Evolutionary conservation across 2,329 filamentous ascomycete species (phyloP).

Genomic region (Elsinoe ampelina): DNA sequence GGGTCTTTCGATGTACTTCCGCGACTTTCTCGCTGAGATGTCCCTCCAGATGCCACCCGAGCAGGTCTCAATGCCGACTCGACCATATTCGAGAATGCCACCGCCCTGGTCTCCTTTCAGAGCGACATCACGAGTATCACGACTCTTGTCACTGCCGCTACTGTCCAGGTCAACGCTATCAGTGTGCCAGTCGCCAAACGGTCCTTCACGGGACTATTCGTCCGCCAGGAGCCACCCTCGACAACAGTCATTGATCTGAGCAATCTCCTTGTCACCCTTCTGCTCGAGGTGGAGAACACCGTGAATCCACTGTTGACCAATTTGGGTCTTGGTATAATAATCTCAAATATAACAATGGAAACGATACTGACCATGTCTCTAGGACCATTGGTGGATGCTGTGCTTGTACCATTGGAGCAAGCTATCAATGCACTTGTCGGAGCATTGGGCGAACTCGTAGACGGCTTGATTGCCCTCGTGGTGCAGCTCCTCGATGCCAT

Average conservation of each 20-base stretch:
- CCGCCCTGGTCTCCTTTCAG: neutral
- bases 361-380: neutral
- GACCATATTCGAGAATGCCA: neutral
- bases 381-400: neutral
- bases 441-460: neutral
- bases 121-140: neutral
- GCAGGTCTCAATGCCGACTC: neutral
- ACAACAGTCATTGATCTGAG: neutral
- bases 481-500: neutral
- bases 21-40: neutral
- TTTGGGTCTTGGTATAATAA: neutral
- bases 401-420: neutral
- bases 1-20: neutral
- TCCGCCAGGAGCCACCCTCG: neutral
- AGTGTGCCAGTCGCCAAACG: neutral
- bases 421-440: neutral
- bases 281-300: neutral
- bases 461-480: neutral
- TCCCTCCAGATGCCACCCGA: neutral
- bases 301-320: neutral
- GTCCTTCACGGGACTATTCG: neutral
- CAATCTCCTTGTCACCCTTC: neutral
- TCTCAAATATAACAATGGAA: neutral
- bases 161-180: neutral
- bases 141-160: neutral